Evolutionary conservation across 2,329 filamentous ascomycete genomes (phyloP).

Genomic region (Aureobasidium sp.): DNA sequence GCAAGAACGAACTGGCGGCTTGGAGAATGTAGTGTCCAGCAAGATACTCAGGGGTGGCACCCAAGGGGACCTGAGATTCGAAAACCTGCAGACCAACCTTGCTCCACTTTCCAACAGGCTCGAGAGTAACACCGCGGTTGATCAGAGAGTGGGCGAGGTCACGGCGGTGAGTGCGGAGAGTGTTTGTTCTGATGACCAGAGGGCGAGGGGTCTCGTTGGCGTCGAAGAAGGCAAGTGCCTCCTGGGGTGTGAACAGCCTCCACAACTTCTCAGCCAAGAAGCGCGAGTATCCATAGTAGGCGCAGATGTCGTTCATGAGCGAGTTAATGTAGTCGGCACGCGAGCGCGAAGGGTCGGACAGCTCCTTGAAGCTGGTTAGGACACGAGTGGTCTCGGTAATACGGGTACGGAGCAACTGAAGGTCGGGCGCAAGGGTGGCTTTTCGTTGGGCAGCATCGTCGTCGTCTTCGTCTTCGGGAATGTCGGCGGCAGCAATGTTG

Average conservation of each 20-base stretch:
- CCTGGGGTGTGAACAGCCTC: conserved; percentile 81
- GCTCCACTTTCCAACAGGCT: conserved; percentile 97
- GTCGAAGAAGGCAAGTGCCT: conserved; percentile 98
- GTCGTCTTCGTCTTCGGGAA: conserved; percentile 58
- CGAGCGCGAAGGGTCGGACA: conserved; percentile 72
- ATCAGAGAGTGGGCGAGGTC: conserved; percentile 90
- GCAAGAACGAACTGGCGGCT: conserved; percentile 91
- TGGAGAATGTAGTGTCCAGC: conserved; percentile 97
- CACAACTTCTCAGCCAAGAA: conserved; percentile 96
- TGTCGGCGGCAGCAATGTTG: conserved; percentile 71
- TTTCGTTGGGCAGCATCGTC: conserved; percentile 51
- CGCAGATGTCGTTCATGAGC: conserved; percentile 84
- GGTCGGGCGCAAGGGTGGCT: conserved; percentile 69
- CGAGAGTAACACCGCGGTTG: conserved; percentile 90
- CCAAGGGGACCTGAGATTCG: conserved; percentile 77
- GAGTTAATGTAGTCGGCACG: conserved; percentile 82
- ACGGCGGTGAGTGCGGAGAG: conserved; percentile 66
- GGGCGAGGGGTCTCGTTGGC: conserved; percentile 93
- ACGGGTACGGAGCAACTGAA: conserved; percentile 78
- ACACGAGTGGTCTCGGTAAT: conserved; percentile 93
- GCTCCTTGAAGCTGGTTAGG: conserved; percentile 76
- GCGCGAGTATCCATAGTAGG: conserved; percentile 92
- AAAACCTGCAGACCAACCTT: conserved; percentile 97
- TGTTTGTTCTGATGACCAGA: conserved; percentile 95
- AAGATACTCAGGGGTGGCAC: conserved; percentile 94